Base-by-base conservation (phyloP, 1,284 basidiomycete genomes). In the Neonothopanus nambi region DNA sequence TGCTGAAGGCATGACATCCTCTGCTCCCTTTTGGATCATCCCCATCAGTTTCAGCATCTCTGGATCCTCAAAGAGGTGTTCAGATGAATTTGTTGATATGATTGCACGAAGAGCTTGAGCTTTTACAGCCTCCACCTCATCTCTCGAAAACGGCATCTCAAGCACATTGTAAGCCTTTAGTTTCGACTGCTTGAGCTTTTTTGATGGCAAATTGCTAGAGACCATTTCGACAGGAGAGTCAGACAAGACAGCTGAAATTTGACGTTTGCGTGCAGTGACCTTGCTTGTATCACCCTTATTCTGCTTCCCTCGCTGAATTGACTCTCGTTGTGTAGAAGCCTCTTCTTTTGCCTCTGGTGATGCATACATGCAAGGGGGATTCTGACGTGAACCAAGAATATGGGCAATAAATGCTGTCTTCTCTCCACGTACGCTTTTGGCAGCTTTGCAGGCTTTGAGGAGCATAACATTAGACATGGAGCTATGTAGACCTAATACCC, bases 21-120 rank as follows among this genome's bases (percentile, higher is more conserved):
- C 51, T 11, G 57, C 57, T 1, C 23, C 46, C 17, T 33, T 41
- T 2, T 54, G 59, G 2, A 60, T n/a, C 57, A 58, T 60, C n/a
- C 39, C 35, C 28, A 60, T 45, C 0, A 60, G 41, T 17, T 51
- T 56, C 21, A 43, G 26, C 46, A 60, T 54, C 36, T 60, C 59
- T 5, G 43, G 54, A 13, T 60, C 54, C 18, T 54, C 48, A n/a
- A 56, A 56, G 8, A 51, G 17, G 5, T 21, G 23, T 0, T 50
- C 41, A 12, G 54, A 38, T 6, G 39, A n/a, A 5, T 50, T 47
- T 0, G 51, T 42, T 1, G 59, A 58, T 1, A 58, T 41, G 6
- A 56, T 39, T 17, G 57, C 57, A n/a, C 51, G 46, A 0, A 56
- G 15, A 17, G 51, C 47, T 41, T 60, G 59, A 20, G 3, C 9